Evolutionary conservation across 345 rosid species (phyloP).

Genomic region (Limnanthes douglasii): DNA sequence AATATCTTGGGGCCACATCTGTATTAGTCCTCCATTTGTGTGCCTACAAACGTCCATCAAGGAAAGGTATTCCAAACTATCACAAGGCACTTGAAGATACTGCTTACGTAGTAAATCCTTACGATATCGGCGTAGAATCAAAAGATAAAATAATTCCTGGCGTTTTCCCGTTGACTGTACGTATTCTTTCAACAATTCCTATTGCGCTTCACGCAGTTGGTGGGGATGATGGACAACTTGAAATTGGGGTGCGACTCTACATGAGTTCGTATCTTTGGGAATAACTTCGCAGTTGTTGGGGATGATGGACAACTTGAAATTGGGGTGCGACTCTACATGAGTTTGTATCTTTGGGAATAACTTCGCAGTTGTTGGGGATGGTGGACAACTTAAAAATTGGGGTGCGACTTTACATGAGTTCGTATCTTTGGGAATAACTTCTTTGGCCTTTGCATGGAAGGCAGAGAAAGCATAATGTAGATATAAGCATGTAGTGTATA

Average conservation of each 20-base stretch:
- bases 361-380: slow-evolving; percentile 8
- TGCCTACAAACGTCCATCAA: slow-evolving; percentile 21
- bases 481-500: slow-evolving; percentile 20
- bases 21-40: slow-evolving; percentile 43
- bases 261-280: slow-evolving; percentile 52
- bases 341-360: slow-evolving; percentile 49
- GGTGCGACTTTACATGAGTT: slow-evolving; percentile 46
- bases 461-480: slow-evolving; percentile 13
- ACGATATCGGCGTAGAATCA: slow-evolving; percentile 17
- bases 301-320: slow-evolving; percentile 8
- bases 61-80: slow-evolving; percentile 25
- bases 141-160: slow-evolving; percentile 24
- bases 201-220: slow-evolving; percentile 72
- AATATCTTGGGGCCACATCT: slow-evolving; percentile 79
- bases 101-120: slow-evolving; percentile 40
- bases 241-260: slow-evolving; percentile 58
- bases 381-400: slow-evolving; percentile 7
- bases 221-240: slow-evolving; percentile 69
- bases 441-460: slow-evolving; percentile 5
- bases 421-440: slow-evolving; percentile 40
- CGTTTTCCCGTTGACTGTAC: slow-evolving; percentile 56
- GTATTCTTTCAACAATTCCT: slow-evolving; percentile 59
- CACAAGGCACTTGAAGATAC: slow-evolving; percentile 36
- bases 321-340: slow-evolving; percentile 38
- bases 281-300: slow-evolving; percentile 10